These are phyloP conservation scores for Cylindrodendrum hubeiense DNA, from an alignment of 2,329 filamentous ascomycete genomes.

Conservation along the genomic window DNA sequence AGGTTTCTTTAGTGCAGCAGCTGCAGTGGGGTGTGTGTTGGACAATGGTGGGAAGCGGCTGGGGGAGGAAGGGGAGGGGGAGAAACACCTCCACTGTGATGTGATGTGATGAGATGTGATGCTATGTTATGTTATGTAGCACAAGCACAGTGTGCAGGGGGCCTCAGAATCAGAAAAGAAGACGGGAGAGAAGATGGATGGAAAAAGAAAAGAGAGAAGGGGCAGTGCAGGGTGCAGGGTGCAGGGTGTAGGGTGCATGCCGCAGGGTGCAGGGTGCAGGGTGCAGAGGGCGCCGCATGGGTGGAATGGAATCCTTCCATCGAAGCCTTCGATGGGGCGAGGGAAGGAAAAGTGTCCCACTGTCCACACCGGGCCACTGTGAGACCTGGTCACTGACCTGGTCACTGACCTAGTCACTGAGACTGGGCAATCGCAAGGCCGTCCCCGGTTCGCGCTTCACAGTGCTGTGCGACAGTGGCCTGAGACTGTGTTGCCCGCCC, in stretches of 20 bases:
- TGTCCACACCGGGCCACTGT: background rate
- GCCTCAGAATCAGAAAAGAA: background rate
- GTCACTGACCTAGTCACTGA: no score
- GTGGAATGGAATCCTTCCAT: conserved; percentile 21
- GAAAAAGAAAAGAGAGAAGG: background rate
- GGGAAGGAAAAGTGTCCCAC: conserved; percentile 8
- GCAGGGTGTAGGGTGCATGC: background rate
- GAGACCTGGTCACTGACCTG: background rate
- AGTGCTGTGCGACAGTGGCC: conserved; percentile 1
- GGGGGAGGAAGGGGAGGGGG: background rate
- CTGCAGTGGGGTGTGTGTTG: background rate
- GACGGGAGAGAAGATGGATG: conserved; percentile 7
- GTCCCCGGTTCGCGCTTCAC: background rate
- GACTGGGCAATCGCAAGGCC: background rate
- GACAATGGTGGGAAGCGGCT: background rate
- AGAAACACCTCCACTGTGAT: background rate
- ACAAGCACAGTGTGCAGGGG: conserved; percentile 10
- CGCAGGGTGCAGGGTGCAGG: background rate
- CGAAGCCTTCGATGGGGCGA: conserved; percentile 10
- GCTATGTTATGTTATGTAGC: background rate
- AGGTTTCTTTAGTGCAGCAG: background rate
- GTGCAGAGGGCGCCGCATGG: conserved; percentile 5
- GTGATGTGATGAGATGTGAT: background rate
- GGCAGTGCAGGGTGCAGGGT: conserved; percentile 12
- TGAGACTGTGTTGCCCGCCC: conserved; percentile 11